A percentile compares a stretch with the other conserved stretches of the same genome.
Conservation (phyloP, 1,284 basidiomycete species). For the Cystobasidium slooffiae region DNA sequence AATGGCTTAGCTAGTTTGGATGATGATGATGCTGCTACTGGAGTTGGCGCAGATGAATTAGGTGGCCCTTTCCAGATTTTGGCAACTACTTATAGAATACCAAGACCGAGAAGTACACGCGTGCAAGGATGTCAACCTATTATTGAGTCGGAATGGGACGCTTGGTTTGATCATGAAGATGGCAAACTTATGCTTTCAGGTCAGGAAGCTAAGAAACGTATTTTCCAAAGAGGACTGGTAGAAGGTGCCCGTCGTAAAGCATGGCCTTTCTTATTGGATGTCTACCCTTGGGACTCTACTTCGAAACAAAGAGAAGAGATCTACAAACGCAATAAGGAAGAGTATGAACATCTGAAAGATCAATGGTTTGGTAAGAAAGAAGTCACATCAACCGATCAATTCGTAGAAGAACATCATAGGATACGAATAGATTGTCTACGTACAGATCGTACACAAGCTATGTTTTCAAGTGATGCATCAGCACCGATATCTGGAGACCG, state of each 20-base stretch:
- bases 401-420: conserved; percentile 54
- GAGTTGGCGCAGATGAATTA: conserved; percentile 44
- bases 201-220: conserved; percentile 72
- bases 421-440: conserved; percentile 84
- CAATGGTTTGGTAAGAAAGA: conserved; percentile 81
- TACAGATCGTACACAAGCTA: conserved; percentile 88
- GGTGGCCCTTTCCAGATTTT: conserved; percentile 40
- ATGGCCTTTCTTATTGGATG: conserved; percentile 90
- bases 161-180: conserved; percentile 65
- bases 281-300: conserved; percentile 72
- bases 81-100: conserved; percentile 50
- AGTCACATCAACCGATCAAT: conserved; percentile 56
- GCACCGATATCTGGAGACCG: conserved; percentile 30
- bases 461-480: conserved; percentile 65
- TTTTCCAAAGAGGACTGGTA: conserved; percentile 74
- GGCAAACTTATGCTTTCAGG: conserved; percentile 69
- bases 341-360: conserved; percentile 71
- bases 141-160: conserved; percentile 69
- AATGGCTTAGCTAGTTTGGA: conserved; percentile 39
- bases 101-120: conserved; percentile 52
- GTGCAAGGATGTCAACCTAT: conserved; percentile 63
- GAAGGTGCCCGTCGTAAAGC: conserved; percentile 67
- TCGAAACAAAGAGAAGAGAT: conserved; percentile 53
- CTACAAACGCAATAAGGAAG: conserved; percentile 70
- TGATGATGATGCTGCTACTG: conserved; percentile 38